phyloP scores from a whole-genome alignment of 768 basidiomycete species.

The Cystoderma amianthinum region DNA sequence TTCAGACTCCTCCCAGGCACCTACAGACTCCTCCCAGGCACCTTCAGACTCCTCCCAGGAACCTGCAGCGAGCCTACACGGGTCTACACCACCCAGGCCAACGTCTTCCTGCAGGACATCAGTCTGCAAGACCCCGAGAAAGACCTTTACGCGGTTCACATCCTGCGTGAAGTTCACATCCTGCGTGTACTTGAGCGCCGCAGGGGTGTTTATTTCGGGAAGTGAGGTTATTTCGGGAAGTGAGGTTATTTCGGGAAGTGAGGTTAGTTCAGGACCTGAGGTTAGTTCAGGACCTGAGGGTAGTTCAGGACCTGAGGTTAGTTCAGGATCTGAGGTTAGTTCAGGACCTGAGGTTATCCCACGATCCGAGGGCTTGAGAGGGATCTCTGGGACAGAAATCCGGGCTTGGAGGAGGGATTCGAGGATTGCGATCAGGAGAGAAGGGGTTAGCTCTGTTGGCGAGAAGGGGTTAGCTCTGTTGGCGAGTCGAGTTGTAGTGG shows the following conservation, averaged over 20 bases:
- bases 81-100: constrained; percentile 61
- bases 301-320: constrained; percentile 17
- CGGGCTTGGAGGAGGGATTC: constrained; percentile 52
- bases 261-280: too few species aligned
- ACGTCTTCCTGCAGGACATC: constrained; percentile 58
- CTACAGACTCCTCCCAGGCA: too few species aligned
- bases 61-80: constrained; percentile 54
- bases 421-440: constrained; percentile 62
- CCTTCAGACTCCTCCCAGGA: too few species aligned
- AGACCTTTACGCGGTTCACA: constrained; percentile 64
- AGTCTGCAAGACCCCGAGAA: constrained; percentile 65
- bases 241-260: too few species aligned
- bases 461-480: too few species aligned
- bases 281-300: too few species aligned
- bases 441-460: constrained; percentile 62
- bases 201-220: too few species aligned
- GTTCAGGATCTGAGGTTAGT: constrained; percentile 7
- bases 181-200: too few species aligned
- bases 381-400: constrained; percentile 52
- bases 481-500: constrained; percentile 39
- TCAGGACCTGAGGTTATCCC: constrained; percentile 29
- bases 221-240: too few species aligned
- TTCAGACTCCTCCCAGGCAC: too few species aligned
- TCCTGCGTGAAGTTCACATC: too few species aligned
- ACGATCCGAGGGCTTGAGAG: too few species aligned